These are phyloP conservation scores for Yamadazyma membranifaciens DNA, from an alignment of 1,139 yeast genomes.

Conservation along the genomic window DNA sequence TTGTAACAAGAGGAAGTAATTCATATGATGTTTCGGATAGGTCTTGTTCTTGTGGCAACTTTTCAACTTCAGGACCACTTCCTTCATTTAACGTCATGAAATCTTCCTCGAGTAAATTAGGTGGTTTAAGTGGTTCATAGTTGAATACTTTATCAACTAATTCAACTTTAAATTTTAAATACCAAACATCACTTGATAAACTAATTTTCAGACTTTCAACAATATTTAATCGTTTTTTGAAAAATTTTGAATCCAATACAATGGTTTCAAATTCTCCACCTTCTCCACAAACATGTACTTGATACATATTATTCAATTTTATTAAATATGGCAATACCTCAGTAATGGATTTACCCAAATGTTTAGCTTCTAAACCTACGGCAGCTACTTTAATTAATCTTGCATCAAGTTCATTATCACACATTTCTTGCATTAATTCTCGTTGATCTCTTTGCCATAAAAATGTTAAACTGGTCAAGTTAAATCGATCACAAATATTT, in stretches of 20 bases:
- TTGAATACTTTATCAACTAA: conserved; percentile 34
- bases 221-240: conserved; percentile 52
- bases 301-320: conserved; percentile 61
- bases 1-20: conserved; percentile 3
- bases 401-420: conserved; percentile 71
- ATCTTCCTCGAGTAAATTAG: conserved; percentile 48
- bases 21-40: background rate
- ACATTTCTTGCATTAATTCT: conserved; percentile 81
- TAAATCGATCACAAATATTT: conserved; percentile 75
- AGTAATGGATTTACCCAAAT: conserved; percentile 66
- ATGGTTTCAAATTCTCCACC: conserved; percentile 97
- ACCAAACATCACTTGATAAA: conserved; percentile 60
- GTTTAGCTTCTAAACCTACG: conserved; percentile 63
- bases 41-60: background rate
- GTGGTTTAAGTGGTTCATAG: conserved; percentile 33
- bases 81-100: conserved; percentile 28
- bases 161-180: conserved; percentile 49
- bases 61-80: conserved; percentile 1
- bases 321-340: conserved; percentile 60
- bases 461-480: conserved; percentile 67
- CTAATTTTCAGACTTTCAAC: conserved; percentile 39
- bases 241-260: conserved; percentile 87
- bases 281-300: conserved; percentile 94
- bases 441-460: conserved; percentile 88
- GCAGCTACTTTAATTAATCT: conserved; percentile 92